A percentile compares a stretch with the other conserved stretches of the same genome.
Evolutionary conservation across 2,329 filamentous ascomycete genomes (phyloP).

Genomic region (Monilinia fructicola): DNA sequence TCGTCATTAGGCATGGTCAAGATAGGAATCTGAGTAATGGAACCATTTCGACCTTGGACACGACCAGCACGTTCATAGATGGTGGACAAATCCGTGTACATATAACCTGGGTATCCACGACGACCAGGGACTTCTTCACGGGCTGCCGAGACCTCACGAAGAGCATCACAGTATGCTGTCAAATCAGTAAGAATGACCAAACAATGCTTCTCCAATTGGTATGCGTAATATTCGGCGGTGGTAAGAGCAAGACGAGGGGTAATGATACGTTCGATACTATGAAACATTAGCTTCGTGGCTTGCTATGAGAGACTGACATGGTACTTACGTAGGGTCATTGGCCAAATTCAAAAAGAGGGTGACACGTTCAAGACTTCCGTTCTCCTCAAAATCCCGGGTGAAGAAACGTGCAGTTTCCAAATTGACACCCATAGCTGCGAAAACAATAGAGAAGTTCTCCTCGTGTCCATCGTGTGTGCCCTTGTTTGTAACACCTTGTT

Average conservation of each 20-base stretch:
- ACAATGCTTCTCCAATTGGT: conserved; percentile 99
- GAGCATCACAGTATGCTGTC: conserved; percentile 96
- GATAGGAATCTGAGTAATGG: conserved; percentile 98
- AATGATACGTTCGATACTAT: conserved; percentile 97
- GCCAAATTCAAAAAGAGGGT: conserved; percentile 99
- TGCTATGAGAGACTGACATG: background rate
- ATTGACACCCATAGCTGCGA: conserved; percentile 99
- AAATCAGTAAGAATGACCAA: conserved; percentile 97
- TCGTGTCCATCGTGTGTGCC: conserved; percentile 94
- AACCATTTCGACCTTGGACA: conserved; percentile 94
- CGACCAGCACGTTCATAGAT: conserved; percentile 99
- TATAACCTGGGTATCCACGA: conserved; percentile 99
- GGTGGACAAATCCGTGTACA: conserved; percentile 99
- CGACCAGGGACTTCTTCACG: conserved; percentile 98
- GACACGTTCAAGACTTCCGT: conserved; percentile 94
- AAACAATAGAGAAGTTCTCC: conserved; percentile 99
- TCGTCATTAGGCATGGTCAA: conserved; percentile 99
- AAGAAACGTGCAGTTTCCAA: conserved; percentile 99
- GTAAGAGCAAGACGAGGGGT: conserved; percentile 97
- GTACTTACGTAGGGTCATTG: conserved; percentile 89
- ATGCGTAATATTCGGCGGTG: conserved; percentile 99
- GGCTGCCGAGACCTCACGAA: conserved; percentile 96
- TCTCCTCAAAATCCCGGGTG: conserved; percentile 97
- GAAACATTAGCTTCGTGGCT: conserved; percentile 26
- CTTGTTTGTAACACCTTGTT: conserved; percentile 78